phyloP scores from a whole-genome alignment of 441 rosid species.

The Pelargonium australe region DNA sequence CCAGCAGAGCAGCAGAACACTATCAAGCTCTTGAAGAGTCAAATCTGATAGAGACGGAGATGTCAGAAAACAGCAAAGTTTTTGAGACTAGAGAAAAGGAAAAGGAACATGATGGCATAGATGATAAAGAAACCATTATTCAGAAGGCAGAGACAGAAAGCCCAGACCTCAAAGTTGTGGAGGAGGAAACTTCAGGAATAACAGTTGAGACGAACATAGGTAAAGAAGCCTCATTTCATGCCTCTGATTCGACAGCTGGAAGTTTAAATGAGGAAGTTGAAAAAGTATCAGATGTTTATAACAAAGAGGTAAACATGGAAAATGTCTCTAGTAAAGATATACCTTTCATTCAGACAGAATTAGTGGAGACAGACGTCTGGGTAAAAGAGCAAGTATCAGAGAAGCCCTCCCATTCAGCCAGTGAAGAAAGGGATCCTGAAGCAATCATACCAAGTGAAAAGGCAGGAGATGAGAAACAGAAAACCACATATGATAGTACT shows the following conservation, averaged over 20 bases:
- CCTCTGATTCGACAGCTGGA: slow-evolving; percentile 16
- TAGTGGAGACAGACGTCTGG: slow-evolving; percentile 16
- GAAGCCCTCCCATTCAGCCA: slow-evolving; percentile 13
- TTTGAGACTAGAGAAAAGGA: slow-evolving; percentile 17
- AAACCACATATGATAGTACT: not conserved
- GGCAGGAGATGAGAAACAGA: slow-evolving; percentile 19
- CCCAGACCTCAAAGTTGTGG: slow-evolving; percentile 3
- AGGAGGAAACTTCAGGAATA: slow-evolving; percentile 15
- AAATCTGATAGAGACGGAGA: slow-evolving; percentile 22
- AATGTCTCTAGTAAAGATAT: not conserved
- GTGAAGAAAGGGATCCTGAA: slow-evolving; percentile 16
- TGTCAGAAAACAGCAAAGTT: slow-evolving; percentile 21
- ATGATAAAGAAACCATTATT: slow-evolving; percentile 16
- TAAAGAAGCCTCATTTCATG: slow-evolving; percentile 24
- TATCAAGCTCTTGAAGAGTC: slow-evolving; percentile 17
- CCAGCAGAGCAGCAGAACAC: slow-evolving; percentile 17
- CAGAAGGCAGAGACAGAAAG: slow-evolving; percentile 16
- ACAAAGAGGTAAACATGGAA: slow-evolving; percentile 15
- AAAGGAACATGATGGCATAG: slow-evolving; percentile 10
- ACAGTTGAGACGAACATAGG: slow-evolving; percentile 21
- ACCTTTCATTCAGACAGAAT: slow-evolving; percentile 9
- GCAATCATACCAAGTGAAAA: slow-evolving; percentile 20
- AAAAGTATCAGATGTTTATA: slow-evolving; percentile 7
- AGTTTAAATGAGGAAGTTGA: slow-evolving; percentile 22
- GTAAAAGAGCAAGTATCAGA: slow-evolving; percentile 16